Percentiles rank a stretch among this genome's conserved stretches.
Evolutionary conservation across 495 filamentous ascomycete genomes (phyloP).

Genomic region (Amorphotheca resinae): DNA sequence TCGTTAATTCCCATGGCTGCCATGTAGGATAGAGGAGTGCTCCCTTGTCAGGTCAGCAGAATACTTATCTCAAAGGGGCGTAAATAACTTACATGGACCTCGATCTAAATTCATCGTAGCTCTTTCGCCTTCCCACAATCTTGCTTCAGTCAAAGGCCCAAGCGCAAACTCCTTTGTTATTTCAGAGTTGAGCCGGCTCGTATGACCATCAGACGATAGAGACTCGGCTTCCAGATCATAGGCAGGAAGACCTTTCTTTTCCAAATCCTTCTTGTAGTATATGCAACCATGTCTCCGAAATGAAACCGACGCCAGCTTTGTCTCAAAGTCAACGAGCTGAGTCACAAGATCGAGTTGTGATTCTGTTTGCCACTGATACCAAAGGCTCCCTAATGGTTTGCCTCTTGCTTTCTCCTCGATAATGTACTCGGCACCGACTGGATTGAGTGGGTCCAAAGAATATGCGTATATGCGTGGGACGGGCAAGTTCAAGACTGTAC

Average conservation of each 20-base stretch:
- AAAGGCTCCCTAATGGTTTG: slow-evolving; percentile 8
- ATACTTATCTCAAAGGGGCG: slow-evolving; percentile 2
- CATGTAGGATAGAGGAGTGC: slow-evolving; percentile 19
- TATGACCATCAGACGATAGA: neutral
- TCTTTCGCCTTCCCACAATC: slow-evolving; percentile 20
- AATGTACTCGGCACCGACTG: slow-evolving; percentile 17
- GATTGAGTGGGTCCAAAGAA: slow-evolving; percentile 8
- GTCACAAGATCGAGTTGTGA: slow-evolving; percentile 23
- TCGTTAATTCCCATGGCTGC: slow-evolving; percentile 24
- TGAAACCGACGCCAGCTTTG: slow-evolving; percentile 22
- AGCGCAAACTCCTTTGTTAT: slow-evolving; percentile 6
- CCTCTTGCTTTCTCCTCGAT: slow-evolving; percentile 13
- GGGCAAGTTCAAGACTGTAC: slow-evolving; percentile 23
- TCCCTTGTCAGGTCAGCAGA: slow-evolving; percentile 16
- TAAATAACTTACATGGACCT: slow-evolving; percentile 24
- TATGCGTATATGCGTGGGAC: slow-evolving; percentile 9
- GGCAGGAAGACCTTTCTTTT: slow-evolving; percentile 7
- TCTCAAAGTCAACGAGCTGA: slow-evolving; percentile 30
- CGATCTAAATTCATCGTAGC: slow-evolving; percentile 22
- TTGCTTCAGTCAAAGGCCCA: slow-evolving; percentile 14
- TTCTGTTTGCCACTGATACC: slow-evolving; percentile 22
- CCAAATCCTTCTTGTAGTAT: slow-evolving; percentile 29
- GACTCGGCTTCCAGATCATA: slow-evolving; percentile 4
- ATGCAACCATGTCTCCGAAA: slow-evolving; percentile 30
- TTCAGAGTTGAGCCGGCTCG: neutral